These are phyloP conservation scores for Kodamaea fukazawae DNA, from an alignment of 805 yeast genomes.

Conservation along the genomic window DNA sequence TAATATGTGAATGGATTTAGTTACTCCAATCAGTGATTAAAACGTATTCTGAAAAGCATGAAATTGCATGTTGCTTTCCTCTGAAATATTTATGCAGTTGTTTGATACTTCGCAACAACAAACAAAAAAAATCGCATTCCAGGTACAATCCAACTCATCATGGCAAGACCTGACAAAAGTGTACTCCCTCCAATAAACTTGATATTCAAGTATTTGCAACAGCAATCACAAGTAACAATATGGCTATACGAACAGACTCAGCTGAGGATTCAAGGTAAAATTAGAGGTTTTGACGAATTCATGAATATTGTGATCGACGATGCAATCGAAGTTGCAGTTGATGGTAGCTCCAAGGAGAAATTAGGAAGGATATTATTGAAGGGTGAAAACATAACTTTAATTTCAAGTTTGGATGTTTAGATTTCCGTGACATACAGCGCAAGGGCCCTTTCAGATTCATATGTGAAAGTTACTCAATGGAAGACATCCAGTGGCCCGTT, in stretches of 20 bases:
- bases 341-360: slow-evolving; percentile 48
- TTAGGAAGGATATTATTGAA: slow-evolving; percentile 78
- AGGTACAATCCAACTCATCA: not conserved
- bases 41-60: too few relatives aligned
- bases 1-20: too few relatives aligned
- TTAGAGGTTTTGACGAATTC: slow-evolving; percentile 94
- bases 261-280: slow-evolving; percentile 73
- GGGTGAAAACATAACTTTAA: slow-evolving; percentile 90
- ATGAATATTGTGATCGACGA: slow-evolving; percentile 76
- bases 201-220: slow-evolving; percentile 82
- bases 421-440: not conserved
- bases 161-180: slow-evolving; percentile 24
- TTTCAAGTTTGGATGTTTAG: slow-evolving; percentile 41
- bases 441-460: too few relatives aligned
- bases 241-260: slow-evolving; percentile 90
- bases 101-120: too few relatives aligned
- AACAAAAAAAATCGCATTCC: not conserved
- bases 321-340: slow-evolving; percentile 58
- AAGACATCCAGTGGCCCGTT: too few relatives aligned
- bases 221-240: slow-evolving; percentile 72
- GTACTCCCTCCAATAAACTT: slow-evolving; percentile 90
- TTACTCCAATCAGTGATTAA: too few relatives aligned
- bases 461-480: too few relatives aligned
- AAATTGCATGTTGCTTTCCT: too few relatives aligned
- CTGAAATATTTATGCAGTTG: too few relatives aligned